A percentile compares a stretch with the other conserved stretches of the same genome.
Evolutionary conservation across 2,329 filamentous ascomycete genomes (phyloP).

Genomic region (Sphaerulina vaccinii): DNA sequence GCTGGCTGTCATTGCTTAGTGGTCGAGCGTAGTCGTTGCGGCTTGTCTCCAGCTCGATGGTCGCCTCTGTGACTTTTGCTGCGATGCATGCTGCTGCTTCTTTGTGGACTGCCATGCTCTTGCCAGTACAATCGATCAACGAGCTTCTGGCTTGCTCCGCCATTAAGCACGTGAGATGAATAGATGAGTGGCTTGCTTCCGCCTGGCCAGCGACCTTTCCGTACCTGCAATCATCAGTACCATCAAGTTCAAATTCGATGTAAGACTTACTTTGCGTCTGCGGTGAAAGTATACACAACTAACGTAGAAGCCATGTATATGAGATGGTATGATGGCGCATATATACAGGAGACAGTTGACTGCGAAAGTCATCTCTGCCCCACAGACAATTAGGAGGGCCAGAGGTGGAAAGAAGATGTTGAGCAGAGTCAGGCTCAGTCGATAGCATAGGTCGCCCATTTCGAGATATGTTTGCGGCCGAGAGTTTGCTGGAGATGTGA

Average conservation of each 20-base stretch:
- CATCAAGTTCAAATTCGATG: not conserved
- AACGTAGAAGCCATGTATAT: slow-evolving; percentile 46
- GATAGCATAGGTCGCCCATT: slow-evolving; percentile 29
- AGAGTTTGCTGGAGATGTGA: not conserved
- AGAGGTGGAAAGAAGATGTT: slow-evolving; percentile 45
- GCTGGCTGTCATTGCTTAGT: too few species aligned
- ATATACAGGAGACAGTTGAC: slow-evolving; percentile 43
- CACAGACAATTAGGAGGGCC: slow-evolving; percentile 40
- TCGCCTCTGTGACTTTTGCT: slow-evolving; percentile 8
- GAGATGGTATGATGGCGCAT: slow-evolving; percentile 42
- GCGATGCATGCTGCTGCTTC: slow-evolving; percentile 4
- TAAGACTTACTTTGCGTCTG: slow-evolving; percentile 33
- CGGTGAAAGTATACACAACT: slow-evolving; percentile 42
- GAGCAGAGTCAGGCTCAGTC: slow-evolving; percentile 37
- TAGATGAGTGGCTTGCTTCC: slow-evolving; percentile 38
- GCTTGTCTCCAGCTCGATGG: too few species aligned
- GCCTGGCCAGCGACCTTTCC: slow-evolving; percentile 41
- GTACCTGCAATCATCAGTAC: slow-evolving; percentile 31
- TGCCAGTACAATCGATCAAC: slow-evolving; percentile 34
- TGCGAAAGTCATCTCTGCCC: slow-evolving; percentile 38
- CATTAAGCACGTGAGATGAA: slow-evolving; percentile 40
- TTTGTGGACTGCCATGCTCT: slow-evolving; percentile 19
- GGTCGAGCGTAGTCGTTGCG: too few species aligned
- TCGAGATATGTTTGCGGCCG: not conserved
- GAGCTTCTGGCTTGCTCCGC: slow-evolving; percentile 37